Conservation (phyloP, 2,329 filamentous ascomycete species). For the Chaetomium strumarium region DNA sequence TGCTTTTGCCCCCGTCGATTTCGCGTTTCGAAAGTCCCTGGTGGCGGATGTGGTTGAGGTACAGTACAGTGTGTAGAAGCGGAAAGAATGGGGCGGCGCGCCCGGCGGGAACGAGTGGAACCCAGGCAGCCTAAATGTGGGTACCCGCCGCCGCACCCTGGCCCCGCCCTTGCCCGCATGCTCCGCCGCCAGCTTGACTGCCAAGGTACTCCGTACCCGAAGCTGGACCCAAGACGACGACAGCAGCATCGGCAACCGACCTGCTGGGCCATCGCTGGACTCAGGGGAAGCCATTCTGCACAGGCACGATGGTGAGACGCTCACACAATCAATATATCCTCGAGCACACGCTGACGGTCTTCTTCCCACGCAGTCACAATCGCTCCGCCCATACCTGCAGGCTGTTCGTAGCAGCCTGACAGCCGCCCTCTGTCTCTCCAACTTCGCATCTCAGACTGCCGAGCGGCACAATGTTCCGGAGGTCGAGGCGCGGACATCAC, state of each 20-base stretch:
- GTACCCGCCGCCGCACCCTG: not conserved
- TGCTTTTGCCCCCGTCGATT: not conserved
- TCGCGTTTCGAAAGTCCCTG: conserved; percentile 3
- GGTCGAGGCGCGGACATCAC: conserved; percentile 86
- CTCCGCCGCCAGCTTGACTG: conserved; percentile 5
- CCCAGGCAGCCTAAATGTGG: not conserved
- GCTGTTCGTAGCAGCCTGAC: conserved; percentile 93
- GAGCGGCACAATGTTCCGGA: conserved; percentile 98
- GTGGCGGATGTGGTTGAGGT: conserved; percentile 15
- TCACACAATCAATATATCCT: not conserved
- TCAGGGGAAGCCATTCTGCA: not conserved
- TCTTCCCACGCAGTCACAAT: conserved; percentile 67
- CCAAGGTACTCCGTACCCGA: conserved; percentile 16
- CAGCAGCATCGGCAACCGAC: conserved; percentile 8
- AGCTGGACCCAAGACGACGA: conserved; percentile 3
- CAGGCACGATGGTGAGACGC: conserved; percentile 13
- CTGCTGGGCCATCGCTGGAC: conserved; percentile 3
- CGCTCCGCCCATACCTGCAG: conserved; percentile 90
- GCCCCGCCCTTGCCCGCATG: conserved; percentile 10
- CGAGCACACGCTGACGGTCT: conserved; percentile 3
- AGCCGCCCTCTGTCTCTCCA: conserved; percentile 85
- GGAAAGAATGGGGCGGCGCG: conserved; percentile 17
- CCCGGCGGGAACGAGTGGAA: not conserved
- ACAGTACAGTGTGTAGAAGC: no score
- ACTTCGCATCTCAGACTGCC: conserved; percentile 95